These are phyloP conservation scores for Irpex lacteus DNA, from an alignment of 1,284 basidiomycete species.

Conservation along the genomic window DNA sequence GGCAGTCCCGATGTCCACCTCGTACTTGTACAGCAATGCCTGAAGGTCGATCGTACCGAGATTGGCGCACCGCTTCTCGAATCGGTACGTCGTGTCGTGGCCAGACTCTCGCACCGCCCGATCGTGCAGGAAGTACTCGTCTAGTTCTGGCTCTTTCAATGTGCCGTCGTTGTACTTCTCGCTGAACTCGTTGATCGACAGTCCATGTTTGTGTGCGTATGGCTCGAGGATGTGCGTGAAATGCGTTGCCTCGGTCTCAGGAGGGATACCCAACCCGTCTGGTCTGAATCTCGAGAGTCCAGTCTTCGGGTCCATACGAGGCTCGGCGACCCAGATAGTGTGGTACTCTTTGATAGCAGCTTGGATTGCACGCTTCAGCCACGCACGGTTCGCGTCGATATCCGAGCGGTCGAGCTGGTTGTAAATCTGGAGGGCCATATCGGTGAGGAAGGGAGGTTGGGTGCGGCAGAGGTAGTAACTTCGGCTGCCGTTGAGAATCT, in stretches of 20 bases:
- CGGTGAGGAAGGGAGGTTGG: slow-evolving; percentile 97
- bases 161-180: slow-evolving; percentile 90
- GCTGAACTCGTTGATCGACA: slow-evolving; percentile 97
- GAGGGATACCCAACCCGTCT: slow-evolving; percentile 93
- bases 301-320: slow-evolving; percentile 89
- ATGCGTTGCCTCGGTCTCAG: slow-evolving; percentile 97
- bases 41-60: slow-evolving; percentile 96
- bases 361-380: slow-evolving; percentile 93
- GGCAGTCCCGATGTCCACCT: slow-evolving; percentile 90
- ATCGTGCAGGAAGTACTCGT: slow-evolving; percentile 98
- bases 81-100: slow-evolving; percentile 96
- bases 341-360: slow-evolving; percentile 99
- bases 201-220: slow-evolving; percentile 88
- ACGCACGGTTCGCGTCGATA: slow-evolving; percentile 78
- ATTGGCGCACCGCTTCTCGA: slow-evolving; percentile 96
- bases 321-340: slow-evolving; percentile 93
- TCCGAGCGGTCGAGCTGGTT: slow-evolving; percentile 90
- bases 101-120: slow-evolving; percentile 92
- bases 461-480: slow-evolving; percentile 93
- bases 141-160: slow-evolving; percentile 85
- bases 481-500: slow-evolving; percentile 78
- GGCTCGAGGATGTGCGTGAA: slow-evolving; percentile 98
- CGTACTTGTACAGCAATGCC: slow-evolving; percentile 89
- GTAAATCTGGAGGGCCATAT: slow-evolving; percentile 97
- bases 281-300: slow-evolving; percentile 94